Percentiles rank a stretch among this genome's conserved stretches.
Evolutionary conservation across 2,329 filamentous ascomycete genomes (phyloP).

Genomic region (Tolypocladium nubicola): DNA sequence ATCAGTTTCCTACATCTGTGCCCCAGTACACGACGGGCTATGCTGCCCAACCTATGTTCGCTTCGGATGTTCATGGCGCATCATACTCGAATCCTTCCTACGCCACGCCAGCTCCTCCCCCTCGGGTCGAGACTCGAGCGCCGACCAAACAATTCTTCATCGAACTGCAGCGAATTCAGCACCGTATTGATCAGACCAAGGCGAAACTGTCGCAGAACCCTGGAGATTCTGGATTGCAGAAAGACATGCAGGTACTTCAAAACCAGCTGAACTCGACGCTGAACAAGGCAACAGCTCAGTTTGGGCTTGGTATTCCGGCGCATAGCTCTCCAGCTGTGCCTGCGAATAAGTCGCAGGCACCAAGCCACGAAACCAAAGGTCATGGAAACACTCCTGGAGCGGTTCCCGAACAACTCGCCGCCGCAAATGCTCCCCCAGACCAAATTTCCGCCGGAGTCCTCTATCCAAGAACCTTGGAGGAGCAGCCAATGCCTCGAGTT

Average conservation of each 20-base stretch:
- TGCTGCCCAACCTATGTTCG: neutral
- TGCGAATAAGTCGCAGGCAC: neutral
- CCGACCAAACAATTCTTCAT: neutral
- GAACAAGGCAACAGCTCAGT: conserved; percentile 12
- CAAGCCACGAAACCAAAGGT: neutral
- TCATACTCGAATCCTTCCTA: neutral
- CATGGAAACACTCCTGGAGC: neutral
- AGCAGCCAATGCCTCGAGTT: neutral
- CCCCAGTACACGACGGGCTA: neutral
- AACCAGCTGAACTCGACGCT: conserved; percentile 16
- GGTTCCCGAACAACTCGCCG: neutral
- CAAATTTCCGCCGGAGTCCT: neutral
- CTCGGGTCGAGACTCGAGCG: neutral
- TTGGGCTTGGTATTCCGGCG: neutral
- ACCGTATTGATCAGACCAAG: conserved; percentile 14
- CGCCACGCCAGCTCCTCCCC: neutral
- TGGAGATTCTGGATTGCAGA: conserved; percentile 10
- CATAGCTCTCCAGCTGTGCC: neutral
- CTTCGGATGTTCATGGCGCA: neutral
- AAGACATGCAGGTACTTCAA: conserved; percentile 15
- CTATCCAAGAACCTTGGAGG: neutral
- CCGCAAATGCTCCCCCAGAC: neutral
- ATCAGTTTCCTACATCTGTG: neutral
- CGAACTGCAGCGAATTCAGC: conserved; percentile 16
- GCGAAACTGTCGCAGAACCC: conserved; percentile 13